Conservation (phyloP, 2,329 filamentous ascomycete genomes). For the Alternaria ethzedia region DNA sequence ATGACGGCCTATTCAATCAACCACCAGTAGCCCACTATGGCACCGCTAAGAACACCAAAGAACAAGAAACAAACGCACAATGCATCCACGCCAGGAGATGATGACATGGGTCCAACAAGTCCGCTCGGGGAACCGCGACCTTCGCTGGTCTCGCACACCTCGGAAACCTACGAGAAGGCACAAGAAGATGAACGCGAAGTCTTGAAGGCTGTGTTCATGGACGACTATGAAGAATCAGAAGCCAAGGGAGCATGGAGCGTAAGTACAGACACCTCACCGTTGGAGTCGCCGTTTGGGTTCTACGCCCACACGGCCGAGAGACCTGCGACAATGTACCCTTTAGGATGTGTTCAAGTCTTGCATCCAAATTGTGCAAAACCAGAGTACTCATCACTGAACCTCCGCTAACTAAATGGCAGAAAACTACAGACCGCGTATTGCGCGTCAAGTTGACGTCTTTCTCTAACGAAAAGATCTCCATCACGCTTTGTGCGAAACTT, state of each 20-base stretch:
- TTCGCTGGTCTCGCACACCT: conserved; percentile 46
- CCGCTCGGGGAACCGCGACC: conserved; percentile 38
- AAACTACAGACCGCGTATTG: conserved; percentile 79
- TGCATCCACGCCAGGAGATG: conserved; percentile 38
- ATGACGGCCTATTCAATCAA: conserved; percentile 43
- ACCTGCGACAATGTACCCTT: background rate
- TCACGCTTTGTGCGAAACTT: conserved; percentile 78
- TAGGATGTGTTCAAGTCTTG: background rate
- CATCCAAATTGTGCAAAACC: background rate
- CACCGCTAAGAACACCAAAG: conserved; percentile 54
- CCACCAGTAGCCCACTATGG: conserved; percentile 52
- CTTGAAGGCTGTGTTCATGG: conserved; percentile 84
- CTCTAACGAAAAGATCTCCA: conserved; percentile 72
- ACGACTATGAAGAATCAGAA: conserved; percentile 81
- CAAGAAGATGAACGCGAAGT: conserved; percentile 89
- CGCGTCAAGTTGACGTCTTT: conserved; percentile 78
- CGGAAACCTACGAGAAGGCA: conserved; percentile 75
- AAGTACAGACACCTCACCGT: conserved; percentile 32
- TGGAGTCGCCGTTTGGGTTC: background rate
- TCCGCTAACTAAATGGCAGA: conserved; percentile 55
- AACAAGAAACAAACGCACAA: conserved; percentile 45
- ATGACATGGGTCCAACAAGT: conserved; percentile 28
- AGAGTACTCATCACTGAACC: background rate
- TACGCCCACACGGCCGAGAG: background rate
- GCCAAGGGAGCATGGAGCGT: conserved; percentile 85